Conservation (phyloP, 169 alveolate genomes). For the Plasmodium chabaudi region DNA sequence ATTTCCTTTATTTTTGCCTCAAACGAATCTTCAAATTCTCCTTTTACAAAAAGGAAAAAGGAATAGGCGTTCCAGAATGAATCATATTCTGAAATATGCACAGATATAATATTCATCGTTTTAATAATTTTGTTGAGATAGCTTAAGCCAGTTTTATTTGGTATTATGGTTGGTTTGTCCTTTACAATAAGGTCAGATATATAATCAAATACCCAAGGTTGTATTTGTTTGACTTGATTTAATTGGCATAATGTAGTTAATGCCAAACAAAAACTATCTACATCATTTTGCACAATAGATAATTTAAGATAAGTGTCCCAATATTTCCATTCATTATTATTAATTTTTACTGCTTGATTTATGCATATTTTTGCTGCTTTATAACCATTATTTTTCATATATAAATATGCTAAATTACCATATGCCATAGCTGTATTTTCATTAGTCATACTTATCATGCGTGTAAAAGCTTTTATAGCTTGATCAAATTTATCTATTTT, state of each 20-base stretch:
- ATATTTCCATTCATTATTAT: constrained; percentile 82
- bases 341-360: constrained; percentile 83
- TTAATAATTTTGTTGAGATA: constrained; percentile 77
- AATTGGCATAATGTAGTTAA: constrained; percentile 76
- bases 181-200: constrained; percentile 61
- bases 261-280: constrained; percentile 79
- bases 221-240: constrained; percentile 68
- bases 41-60: constrained; percentile 61
- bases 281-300: constrained; percentile 80
- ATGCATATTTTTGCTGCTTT: constrained; percentile 80
- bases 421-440: constrained; percentile 81
- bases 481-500: constrained; percentile 73
- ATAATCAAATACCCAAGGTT: constrained; percentile 39
- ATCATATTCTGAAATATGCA: constrained; percentile 39
- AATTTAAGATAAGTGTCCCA: constrained; percentile 83
- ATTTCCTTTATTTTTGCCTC: constrained; percentile 67
- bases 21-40: constrained; percentile 40
- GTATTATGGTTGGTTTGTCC: constrained; percentile 44
- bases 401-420: constrained; percentile 85
- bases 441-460: constrained; percentile 80
- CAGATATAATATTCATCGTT: constrained; percentile 74
- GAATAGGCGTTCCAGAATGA: constrained; percentile 66
- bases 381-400: constrained; percentile 78
- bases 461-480: constrained; percentile 81
- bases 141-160: constrained; percentile 28